Conservation (phyloP, 139 green algal genomes). For the Edaphochlamys debaryana region DNA sequence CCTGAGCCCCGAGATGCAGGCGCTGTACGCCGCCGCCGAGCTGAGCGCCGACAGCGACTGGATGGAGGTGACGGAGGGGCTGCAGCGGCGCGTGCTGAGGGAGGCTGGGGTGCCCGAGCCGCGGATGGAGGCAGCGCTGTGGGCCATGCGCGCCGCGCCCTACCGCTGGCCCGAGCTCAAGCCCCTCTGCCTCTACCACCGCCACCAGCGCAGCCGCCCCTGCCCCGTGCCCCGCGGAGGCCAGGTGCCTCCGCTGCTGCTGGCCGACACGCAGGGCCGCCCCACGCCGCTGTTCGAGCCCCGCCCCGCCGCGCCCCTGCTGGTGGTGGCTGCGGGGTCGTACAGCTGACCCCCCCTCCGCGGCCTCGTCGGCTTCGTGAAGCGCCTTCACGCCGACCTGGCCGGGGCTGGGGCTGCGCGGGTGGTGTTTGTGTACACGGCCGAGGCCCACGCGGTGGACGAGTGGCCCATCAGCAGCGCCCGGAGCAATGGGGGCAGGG, state of each 20-base stretch:
- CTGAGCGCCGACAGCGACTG: conserved; percentile 6
- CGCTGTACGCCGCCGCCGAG: conserved; percentile 8
- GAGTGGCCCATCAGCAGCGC: conserved; percentile 39
- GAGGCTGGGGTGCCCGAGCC: not conserved
- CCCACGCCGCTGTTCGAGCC: not conserved
- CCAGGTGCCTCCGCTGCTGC: not conserved
- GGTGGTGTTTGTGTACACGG: not conserved
- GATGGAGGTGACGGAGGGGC: conserved; percentile 39
- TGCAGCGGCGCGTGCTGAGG: conserved; percentile 20
- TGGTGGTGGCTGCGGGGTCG: conserved; percentile 25
- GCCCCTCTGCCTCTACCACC: conserved; percentile 37
- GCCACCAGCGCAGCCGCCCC: conserved; percentile 4
- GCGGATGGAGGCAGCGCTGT: not conserved
- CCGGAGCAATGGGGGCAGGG: conserved; percentile 14
- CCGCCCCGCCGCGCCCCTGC: not conserved
- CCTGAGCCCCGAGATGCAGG: conserved; percentile 12
- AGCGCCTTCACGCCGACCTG: not conserved
- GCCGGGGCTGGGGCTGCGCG: not conserved
- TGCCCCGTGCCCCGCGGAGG: not conserved
- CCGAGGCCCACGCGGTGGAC: conserved; percentile 30
- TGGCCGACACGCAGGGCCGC: no score
- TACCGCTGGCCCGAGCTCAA: conserved; percentile 31
- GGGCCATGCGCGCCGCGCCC: conserved; percentile 12
- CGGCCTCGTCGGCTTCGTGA: not conserved
- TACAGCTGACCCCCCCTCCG: conserved; percentile 41